Evolutionary conservation across 352 stramenopile species (phyloP).

Genomic region (Phytopythium chamaehyphon): DNA sequence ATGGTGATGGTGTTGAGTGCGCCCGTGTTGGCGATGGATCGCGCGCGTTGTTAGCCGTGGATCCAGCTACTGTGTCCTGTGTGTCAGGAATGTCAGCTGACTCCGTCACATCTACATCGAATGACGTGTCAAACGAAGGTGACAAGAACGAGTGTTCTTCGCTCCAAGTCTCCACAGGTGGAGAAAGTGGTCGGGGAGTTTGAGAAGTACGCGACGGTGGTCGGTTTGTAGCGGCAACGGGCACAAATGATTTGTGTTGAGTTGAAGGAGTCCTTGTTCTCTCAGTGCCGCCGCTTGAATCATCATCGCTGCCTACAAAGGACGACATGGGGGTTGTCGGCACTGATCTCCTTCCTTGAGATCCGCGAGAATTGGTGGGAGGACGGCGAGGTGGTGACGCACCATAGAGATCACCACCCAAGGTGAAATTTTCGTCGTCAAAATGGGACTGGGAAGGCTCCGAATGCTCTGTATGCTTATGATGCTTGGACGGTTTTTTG

Average conservation of each 20-base stretch:
- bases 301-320: no score
- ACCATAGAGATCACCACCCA: slow-evolving; percentile 15
- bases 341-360: not conserved
- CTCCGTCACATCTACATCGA: slow-evolving; percentile 4
- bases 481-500: not conserved
- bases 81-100: not conserved
- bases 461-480: not conserved
- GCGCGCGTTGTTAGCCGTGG: not conserved
- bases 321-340: not conserved
- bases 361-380: slow-evolving; percentile 9
- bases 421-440: slow-evolving; percentile 20
- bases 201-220: not conserved
- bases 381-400: slow-evolving; percentile 21
- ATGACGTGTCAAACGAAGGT: not conserved
- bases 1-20: not conserved
- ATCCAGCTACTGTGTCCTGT: not conserved
- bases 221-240: not conserved
- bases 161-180: not conserved
- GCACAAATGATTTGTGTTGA: no score
- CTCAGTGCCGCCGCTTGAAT: no score
- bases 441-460: not conserved
- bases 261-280: no score
- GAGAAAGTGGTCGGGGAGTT: not conserved
- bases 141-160: slow-evolving; percentile 9
- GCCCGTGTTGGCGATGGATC: not conserved